These are phyloP conservation scores for Thymus mandschuricus DNA, from an alignment of 257 asterid species.

Conservation along the genomic window DNA sequence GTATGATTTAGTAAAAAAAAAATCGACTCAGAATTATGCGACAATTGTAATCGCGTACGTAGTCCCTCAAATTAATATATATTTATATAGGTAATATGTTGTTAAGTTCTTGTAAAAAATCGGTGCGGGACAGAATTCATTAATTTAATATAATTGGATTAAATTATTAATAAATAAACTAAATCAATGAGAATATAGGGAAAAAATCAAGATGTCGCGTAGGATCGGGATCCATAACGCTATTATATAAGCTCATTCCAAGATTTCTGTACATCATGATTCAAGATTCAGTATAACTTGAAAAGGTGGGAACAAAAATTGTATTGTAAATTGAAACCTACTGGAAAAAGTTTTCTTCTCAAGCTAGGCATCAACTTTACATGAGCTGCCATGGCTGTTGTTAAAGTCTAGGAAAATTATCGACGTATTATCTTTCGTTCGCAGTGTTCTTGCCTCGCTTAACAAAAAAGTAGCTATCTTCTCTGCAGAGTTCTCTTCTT, in stretches of 20 bases:
- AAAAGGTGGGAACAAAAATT: slow-evolving; percentile 26
- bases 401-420: slow-evolving; percentile 78
- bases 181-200: too few species aligned
- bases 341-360: slow-evolving; percentile 10
- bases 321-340: slow-evolving; percentile 26
- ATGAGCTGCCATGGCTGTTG: slow-evolving; percentile 41
- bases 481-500: slow-evolving; percentile 56
- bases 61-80: too few species aligned
- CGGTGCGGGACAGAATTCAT: too few species aligned
- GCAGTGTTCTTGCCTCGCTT: slow-evolving; percentile 76
- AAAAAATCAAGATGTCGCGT: too few species aligned
- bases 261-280: slow-evolving; percentile 36
- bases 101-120: too few species aligned
- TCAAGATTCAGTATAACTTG: slow-evolving; percentile 17
- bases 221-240: too few species aligned
- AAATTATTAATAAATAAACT: too few species aligned
- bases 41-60: too few species aligned
- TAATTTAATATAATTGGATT: too few species aligned
- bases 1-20: too few species aligned
- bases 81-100: too few species aligned
- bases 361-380: slow-evolving; percentile 46
- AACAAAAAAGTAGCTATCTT: slow-evolving; percentile 70
- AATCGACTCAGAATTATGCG: too few species aligned
- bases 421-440: slow-evolving; percentile 89
- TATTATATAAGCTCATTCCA: slow-evolving; percentile 26